phyloP scores from a whole-genome alignment of 2,329 filamentous ascomycete species.

The Fusarium floridanum region DNA sequence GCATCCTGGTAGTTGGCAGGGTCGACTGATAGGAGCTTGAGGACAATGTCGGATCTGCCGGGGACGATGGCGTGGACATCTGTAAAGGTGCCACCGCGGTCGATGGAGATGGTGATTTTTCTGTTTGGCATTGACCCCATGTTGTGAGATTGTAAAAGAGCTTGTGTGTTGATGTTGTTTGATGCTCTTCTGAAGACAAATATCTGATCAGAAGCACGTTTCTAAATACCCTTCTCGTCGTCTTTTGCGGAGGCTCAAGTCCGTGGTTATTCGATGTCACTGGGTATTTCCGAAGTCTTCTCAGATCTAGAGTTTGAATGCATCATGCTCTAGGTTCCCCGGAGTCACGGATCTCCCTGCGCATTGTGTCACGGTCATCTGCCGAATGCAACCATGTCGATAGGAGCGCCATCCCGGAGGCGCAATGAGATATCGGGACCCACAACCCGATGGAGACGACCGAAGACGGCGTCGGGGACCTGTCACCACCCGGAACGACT shows the following conservation, averaged over 20 bases:
- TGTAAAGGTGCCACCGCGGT: neutral
- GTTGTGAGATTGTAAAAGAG: neutral
- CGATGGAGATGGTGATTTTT: neutral
- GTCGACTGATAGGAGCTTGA: neutral
- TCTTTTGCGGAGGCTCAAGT: neutral
- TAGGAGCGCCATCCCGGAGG: neutral
- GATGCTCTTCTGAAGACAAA: neutral
- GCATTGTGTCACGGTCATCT: neutral
- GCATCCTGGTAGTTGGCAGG: neutral
- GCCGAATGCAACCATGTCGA: neutral
- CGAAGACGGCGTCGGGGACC: neutral
- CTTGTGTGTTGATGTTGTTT: neutral
- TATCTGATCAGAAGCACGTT: neutral
- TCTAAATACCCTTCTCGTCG: neutral
- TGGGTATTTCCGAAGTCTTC: neutral
- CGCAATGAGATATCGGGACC: neutral
- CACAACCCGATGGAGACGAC: neutral
- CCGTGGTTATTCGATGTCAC: neutral
- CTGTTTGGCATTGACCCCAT: neutral
- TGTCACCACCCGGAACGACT: neutral
- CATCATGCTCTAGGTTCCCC: neutral
- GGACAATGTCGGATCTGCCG: neutral
- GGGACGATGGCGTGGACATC: neutral
- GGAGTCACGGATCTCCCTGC: neutral
- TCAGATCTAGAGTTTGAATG: neutral